Base-by-base conservation (phyloP, 192 early-diverging fungal genomes). In the Phycomyces nitens region DNA sequence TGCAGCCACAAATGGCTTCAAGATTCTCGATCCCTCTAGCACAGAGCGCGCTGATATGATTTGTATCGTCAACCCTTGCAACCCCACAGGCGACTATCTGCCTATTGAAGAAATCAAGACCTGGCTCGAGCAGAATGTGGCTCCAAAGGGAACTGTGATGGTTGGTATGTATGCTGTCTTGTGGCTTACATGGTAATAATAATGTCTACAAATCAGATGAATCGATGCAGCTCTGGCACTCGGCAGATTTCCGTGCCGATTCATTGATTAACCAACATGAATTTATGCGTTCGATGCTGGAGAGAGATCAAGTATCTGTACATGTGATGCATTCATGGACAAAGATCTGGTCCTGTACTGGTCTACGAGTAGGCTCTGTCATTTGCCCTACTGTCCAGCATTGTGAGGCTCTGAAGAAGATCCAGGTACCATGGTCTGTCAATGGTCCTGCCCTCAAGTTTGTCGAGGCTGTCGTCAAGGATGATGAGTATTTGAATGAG, bases 161-260 rank as follows among this genome's bases (percentile, higher is more conserved):
- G 86, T 94, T 60, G 92, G 87, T 88, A 72, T 59, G 80, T 72
- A n/a, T n/a, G n/a, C n/a, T n/a, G n/a, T n/a, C n/a, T n/a, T n/a
- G n/a, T n/a, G n/a, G n/a, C n/a, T n/a, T n/a, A n/a, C n/a, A n/a
- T n/a, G n/a, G n/a, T n/a, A n/a, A n/a, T n/a, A n/a, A n/a, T n/a
- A n/a, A n/a, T n/a, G n/a, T n/a, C n/a, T n/a, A n/a, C n/a, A n/a
- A n/a, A 3, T n/a, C 66, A 86, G 87, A 94, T 70, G 93, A 94
- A 76, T 94, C 93, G 0, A 94, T 94, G 93, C 93, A 94, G 77
- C 89, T 90, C n/a, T 94, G 93, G 93, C 86, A 90, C 63, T 92
- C 90, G 52, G 65, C 82, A 34, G 67, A 86, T 50, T 94, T 90
- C 80, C 89, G 88, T 41, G 54, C 81, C 52, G 92, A 94, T 70